Evolutionary conservation across 2,329 filamentous ascomycete genomes (phyloP).

Genomic region (Aspergillus candidus): DNA sequence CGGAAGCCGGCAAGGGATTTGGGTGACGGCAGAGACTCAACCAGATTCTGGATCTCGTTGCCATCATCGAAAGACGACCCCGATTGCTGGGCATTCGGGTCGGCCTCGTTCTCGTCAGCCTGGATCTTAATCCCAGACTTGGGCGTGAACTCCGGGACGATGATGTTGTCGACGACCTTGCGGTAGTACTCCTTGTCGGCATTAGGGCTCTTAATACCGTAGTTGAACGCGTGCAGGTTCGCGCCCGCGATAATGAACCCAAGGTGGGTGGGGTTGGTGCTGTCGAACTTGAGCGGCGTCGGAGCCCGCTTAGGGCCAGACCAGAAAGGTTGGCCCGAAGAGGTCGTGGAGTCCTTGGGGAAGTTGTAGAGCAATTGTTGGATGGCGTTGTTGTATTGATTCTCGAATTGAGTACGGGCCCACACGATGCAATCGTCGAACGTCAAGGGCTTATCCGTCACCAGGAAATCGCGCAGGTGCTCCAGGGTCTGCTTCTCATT

Average conservation of each 20-base stretch:
- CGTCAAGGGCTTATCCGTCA: slow-evolving; percentile 81
- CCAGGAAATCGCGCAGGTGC: slow-evolving; percentile 81
- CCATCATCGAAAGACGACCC: slow-evolving; percentile 60
- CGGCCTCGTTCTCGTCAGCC: slow-evolving; percentile 88
- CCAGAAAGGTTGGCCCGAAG: slow-evolving; percentile 89
- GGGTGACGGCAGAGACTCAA: slow-evolving; percentile 66
- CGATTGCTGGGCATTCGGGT: slow-evolving; percentile 66
- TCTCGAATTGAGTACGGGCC: slow-evolving; percentile 90
- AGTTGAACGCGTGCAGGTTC: slow-evolving; percentile 95
- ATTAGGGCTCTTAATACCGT: slow-evolving; percentile 82
- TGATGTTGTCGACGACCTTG: slow-evolving; percentile 82
- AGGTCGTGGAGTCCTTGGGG: slow-evolving; percentile 86
- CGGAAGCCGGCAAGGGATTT: slow-evolving; percentile 82
- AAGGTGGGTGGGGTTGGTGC: slow-evolving; percentile 77
- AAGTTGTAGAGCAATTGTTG: slow-evolving; percentile 95
- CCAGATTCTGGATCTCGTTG: slow-evolving; percentile 67
- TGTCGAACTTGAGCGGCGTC: slow-evolving; percentile 81
- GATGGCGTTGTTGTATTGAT: slow-evolving; percentile 94
- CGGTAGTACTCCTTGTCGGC: slow-evolving; percentile 65
- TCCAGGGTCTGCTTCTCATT: slow-evolving; percentile 93
- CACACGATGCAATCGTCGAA: slow-evolving; percentile 97
- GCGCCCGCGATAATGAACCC: slow-evolving; percentile 82
- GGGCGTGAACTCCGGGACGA: slow-evolving; percentile 89
- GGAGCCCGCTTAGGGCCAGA: slow-evolving; percentile 96
- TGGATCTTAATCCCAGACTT: slow-evolving; percentile 93